Base-by-base conservation (phyloP, 345 rosid genomes). In the Diplotaxis tenuifolia region DNA sequence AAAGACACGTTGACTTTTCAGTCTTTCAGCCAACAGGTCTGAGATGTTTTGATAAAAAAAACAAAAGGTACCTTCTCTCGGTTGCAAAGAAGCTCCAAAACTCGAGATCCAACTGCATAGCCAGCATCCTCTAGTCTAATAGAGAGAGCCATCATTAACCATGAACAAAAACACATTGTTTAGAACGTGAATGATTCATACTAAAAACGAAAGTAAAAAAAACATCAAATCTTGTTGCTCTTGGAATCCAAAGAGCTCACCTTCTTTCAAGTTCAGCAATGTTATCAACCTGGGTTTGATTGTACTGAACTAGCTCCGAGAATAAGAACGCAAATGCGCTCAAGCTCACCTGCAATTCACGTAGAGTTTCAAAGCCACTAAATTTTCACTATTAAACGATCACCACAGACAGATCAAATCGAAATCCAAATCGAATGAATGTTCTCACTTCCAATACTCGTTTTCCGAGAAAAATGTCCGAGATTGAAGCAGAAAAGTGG, bases 281-380 rank as follows among this genome's bases (percentile, higher is more conserved):
- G 77, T 96, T 96, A 75, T 92, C 98, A 71, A 96, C 98, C 79
- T 90, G 97, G 2, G 99, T 90, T 76, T 96, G 98, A 78, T 88
- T 90, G 78, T 95, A 95, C 83, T 90, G 99, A 65, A 95, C 97
- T 38, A 95, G 98, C 86, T 96, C 99, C 40, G 87, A 85, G 71
- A 87, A 82, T 76, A 87, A 82, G 38, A 84, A 79, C 12, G 81
- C 70, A 72, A 83, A 79, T 42, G 87, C 89, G 18, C 84, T 82
- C 67, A 86, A 82, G 75, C 88, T 89, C 73, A 85, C 96, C 90
- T 90, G 77, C 57, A 69, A 57, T 2, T 47, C 56, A 62, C 55
- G 38, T 58, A 45, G 4, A 16, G 18, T 68, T 63, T 15, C 14
- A 16, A 28, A 62, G n/a, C 7, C 6, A 15, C 32, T 29, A 7